These are phyloP conservation scores for Aspergillus bridgeri DNA, from an alignment of 495 filamentous ascomycete species.

Conservation along the genomic window DNA sequence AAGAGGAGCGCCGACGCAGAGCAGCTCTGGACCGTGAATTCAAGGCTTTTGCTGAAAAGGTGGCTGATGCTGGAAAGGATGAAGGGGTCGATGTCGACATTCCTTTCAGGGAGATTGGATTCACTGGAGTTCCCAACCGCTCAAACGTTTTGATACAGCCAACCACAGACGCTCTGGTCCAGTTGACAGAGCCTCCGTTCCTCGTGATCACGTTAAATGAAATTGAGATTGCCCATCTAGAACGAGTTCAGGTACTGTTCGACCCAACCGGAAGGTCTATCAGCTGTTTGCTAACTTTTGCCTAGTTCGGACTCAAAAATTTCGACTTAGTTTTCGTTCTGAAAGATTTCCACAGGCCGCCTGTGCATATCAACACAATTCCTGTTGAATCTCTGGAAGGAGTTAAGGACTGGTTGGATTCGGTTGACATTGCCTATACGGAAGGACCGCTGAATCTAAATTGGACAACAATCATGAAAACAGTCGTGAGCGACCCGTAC, in stretches of 20 bases:
- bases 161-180: conserved; percentile 96
- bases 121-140: conserved; percentile 92
- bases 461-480: conserved; percentile 99
- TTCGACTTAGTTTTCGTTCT: conserved; percentile 98
- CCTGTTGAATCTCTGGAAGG: conserved; percentile 91
- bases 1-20: conserved; percentile 88
- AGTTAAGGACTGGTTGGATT: conserved; percentile 98
- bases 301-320: conserved; percentile 91
- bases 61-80: conserved; percentile 85
- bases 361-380: conserved; percentile 95
- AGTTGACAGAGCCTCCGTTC: conserved; percentile 95
- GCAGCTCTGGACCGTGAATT: conserved; percentile 93
- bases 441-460: conserved; percentile 97
- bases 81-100: conserved; percentile 87
- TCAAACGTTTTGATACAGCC: conserved; percentile 94
- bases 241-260: conserved; percentile 73
- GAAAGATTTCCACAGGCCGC: conserved; percentile 86
- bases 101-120: conserved; percentile 93
- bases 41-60: conserved; percentile 96
- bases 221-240: conserved; percentile 93
- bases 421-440: conserved; percentile 86
- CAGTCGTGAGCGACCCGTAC: conserved; percentile 87
- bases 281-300: conserved; percentile 12
- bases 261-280: neutral
- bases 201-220: conserved; percentile 91